Conservation (phyloP, 2,329 filamentous ascomycete genomes). For the Cladosporium oxysporum region DNA sequence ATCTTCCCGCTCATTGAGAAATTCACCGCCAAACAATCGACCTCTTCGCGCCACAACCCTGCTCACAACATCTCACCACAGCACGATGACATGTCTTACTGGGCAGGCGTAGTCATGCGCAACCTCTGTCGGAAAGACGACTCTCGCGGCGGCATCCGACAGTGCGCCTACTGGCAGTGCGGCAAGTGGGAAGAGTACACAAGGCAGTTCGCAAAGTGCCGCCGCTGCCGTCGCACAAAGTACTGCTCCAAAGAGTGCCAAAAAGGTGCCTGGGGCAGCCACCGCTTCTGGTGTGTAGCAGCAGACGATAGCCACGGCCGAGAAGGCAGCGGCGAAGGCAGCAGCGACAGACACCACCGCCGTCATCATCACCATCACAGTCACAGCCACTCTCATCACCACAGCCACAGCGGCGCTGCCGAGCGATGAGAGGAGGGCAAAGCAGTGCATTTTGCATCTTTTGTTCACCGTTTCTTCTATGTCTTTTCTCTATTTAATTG, state of each 20-base stretch:
- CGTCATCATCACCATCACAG: conserved; percentile 28
- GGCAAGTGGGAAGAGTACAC: conserved; percentile 98
- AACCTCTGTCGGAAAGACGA: conserved; percentile 99
- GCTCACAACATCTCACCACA: conserved; percentile 31
- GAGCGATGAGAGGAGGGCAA: not conserved
- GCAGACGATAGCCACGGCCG: conserved; percentile 50
- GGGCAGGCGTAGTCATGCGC: conserved; percentile 98
- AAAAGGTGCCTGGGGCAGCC: conserved; percentile 97
- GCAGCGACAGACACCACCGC: conserved; percentile 28
- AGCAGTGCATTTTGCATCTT: not conserved
- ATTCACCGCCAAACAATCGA: conserved; percentile 74
- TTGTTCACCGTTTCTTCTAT: not conserved
- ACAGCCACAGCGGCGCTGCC: conserved; percentile 19
- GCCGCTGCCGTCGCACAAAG: conserved; percentile 91
- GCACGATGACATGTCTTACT: conserved; percentile 83
- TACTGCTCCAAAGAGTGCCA: conserved; percentile 98
- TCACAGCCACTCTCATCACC: conserved; percentile 25
- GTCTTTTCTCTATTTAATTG: not conserved
- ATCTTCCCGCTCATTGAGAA: conserved; percentile 98
- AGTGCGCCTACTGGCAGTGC: conserved; percentile 97
- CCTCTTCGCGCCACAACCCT: conserved; percentile 61
- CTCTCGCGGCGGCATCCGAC: conserved; percentile 86
- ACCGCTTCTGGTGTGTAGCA: conserved; percentile 94
- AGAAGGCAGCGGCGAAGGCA: conserved; percentile 21
- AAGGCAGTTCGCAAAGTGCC: conserved; percentile 95